These are phyloP conservation scores for Eruca vesicaria DNA, from an alignment of 441 rosid species.

Conservation along the genomic window DNA sequence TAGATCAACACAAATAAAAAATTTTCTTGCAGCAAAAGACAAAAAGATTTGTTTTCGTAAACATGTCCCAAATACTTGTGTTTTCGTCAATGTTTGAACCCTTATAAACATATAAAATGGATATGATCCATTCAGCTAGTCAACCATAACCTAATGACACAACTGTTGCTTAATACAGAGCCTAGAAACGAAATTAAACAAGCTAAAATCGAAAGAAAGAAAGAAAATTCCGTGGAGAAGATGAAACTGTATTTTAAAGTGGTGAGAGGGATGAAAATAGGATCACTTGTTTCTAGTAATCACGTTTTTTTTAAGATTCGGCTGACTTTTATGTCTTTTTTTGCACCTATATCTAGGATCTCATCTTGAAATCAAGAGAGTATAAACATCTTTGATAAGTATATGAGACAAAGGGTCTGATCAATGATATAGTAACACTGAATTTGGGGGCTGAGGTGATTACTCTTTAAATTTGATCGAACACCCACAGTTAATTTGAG, in stretches of 20 bases:
- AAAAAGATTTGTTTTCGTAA: conserved; percentile 4
- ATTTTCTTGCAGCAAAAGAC: not conserved
- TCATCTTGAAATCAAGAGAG: not conserved
- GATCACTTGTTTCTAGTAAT: not conserved
- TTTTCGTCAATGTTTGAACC: not conserved
- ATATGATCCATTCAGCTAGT: not conserved
- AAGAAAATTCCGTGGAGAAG: too few relatives aligned
- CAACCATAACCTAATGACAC: conserved; percentile 28
- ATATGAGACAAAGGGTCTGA: not conserved
- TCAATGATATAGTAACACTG: not conserved
- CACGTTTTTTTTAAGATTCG: not conserved
- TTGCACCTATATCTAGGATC: not conserved
- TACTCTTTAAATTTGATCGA: not conserved
- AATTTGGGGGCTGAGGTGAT: not conserved
- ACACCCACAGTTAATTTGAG: not conserved
- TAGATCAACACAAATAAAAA: not conserved
- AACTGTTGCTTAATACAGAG: conserved; percentile 25
- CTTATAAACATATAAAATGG: conserved; percentile 13
- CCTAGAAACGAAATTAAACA: not conserved
- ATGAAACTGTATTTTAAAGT: too few relatives aligned
- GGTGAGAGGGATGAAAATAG: too few relatives aligned
- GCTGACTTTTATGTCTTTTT: not conserved
- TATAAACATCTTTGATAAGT: not conserved
- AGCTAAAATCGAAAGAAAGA: not conserved
- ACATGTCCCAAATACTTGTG: not conserved